Base-by-base conservation (phyloP, 2,329 filamentous ascomycete species). In the Pyrenochaeta sp. region DNA sequence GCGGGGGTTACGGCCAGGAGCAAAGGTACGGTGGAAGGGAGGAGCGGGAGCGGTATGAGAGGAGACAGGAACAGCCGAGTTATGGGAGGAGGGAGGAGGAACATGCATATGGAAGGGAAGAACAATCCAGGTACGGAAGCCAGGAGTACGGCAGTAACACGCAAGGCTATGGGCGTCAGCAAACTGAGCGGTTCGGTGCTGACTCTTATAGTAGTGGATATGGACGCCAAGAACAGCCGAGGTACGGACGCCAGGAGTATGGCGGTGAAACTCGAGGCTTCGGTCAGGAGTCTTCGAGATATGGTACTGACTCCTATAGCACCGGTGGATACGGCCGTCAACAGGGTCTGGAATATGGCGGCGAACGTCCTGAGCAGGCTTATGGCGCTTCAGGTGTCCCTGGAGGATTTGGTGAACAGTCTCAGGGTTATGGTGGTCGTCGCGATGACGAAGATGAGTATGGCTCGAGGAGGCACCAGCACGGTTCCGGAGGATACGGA, bases 1-100 rank as follows among this genome's bases (percentile, higher is more conserved):
- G 50, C 40, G 52, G 56, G 39, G 66, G 61, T 40, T 69, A 70
- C 25, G 65, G 71, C 47, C 56, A 69, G 37, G 71, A 73, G 48
- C 56, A 62, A 27, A 42, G 69, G 32, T 71, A 73, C 44, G 68
- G 66, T n/a, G 52, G 67, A 42, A 52, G 67, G 46, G 40, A 44
- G 40, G 36, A 39, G 36, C 10, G 15, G 13, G 8, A 10, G 12
- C 3, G 36, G 3, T 39, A 39, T 39, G 36, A 19, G 13, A 39
- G 13, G 13, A 39, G 44, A 13, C 36, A 56, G 32, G 40, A 56
- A 15, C 12, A 24, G 12, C 34, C 22, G 25, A 46, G 48, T 10
- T 25, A 46, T 44, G 45, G 19, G 19, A 19, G 19, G 48, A 22
- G 19, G 48, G 43, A 40, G 49, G 9, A 37, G 34, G 34, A 37